Conservation (phyloP, 2,329 filamentous ascomycete species). For the Tolypocladium ophioglossoides region DNA sequence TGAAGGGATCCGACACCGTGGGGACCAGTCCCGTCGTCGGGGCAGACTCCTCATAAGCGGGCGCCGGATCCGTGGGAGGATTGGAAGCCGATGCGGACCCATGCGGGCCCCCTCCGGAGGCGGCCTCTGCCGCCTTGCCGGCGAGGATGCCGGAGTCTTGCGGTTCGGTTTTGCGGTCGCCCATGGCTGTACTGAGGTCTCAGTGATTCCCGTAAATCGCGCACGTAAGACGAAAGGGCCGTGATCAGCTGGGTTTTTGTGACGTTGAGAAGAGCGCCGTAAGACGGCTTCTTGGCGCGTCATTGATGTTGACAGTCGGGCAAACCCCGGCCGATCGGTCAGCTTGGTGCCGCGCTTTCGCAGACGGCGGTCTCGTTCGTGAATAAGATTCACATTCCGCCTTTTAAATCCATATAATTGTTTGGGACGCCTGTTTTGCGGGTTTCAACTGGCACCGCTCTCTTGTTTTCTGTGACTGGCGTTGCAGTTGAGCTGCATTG, state of each 20-base stretch:
- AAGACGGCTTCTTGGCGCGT: neutral
- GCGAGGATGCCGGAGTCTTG: neutral
- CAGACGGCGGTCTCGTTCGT: too few relatives aligned
- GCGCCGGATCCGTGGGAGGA: neutral
- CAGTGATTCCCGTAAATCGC: neutral
- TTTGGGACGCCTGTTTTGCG: too few relatives aligned
- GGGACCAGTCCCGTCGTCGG: constrained; percentile 1
- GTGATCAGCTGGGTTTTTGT: neutral
- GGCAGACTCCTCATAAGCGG: constrained; percentile 4
- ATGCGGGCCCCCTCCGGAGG: neutral
- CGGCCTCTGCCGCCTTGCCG: neutral
- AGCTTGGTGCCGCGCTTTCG: too few relatives aligned
- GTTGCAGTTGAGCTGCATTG: too few relatives aligned
- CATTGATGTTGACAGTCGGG: neutral
- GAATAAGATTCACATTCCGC: too few relatives aligned
- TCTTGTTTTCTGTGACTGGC: too few relatives aligned
- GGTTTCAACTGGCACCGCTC: too few relatives aligned
- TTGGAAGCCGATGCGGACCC: neutral
- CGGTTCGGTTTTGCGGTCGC: neutral
- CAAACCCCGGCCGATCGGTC: neutral
- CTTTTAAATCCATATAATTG: too few relatives aligned
- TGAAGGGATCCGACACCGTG: constrained; percentile 20
- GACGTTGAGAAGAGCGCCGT: neutral
- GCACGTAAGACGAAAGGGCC: neutral
- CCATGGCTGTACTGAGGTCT: neutral